Evolutionary conservation across 208 protist genomes (phyloP).

Genomic region (Leishmania major): DNA sequence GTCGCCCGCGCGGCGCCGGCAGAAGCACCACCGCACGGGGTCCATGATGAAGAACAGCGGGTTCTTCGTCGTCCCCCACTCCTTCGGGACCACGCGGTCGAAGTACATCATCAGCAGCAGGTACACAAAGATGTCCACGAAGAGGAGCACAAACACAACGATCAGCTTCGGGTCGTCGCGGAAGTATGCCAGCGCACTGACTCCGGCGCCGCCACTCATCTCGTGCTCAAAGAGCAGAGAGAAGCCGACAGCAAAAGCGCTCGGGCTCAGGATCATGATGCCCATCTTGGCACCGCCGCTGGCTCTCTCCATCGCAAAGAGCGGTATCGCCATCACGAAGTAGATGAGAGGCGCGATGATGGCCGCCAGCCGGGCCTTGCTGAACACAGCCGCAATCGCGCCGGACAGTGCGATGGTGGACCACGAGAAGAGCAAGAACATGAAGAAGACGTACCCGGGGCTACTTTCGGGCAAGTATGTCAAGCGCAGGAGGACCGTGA

Average conservation of each 20-base stretch:
- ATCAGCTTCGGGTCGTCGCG: conserved; percentile 49
- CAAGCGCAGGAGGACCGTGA: conserved; percentile 50
- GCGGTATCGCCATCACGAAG: conserved; percentile 52
- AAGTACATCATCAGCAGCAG: conserved; percentile 70
- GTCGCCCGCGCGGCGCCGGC: conserved; percentile 38
- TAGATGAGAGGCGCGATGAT: conserved; percentile 75
- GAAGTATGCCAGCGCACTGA: conserved; percentile 39
- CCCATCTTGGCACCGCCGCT: conserved; percentile 13
- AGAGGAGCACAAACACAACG: conserved; percentile 29
- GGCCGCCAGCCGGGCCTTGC: conserved; percentile 59
- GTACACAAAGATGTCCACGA: conserved; percentile 62
- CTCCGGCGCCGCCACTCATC: conserved; percentile 31
- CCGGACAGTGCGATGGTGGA: conserved; percentile 45
- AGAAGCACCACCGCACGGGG: conserved; percentile 33
- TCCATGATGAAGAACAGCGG: conserved; percentile 72
- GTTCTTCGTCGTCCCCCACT: conserved; percentile 59
- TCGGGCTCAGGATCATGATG: conserved; percentile 41
- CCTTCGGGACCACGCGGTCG: conserved; percentile 66
- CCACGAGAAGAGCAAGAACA: conserved; percentile 51
- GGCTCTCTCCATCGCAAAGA: conserved; percentile 38
- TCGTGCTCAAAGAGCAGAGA: conserved; percentile 58
- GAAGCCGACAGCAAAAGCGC: conserved; percentile 46
- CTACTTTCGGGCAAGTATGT: conserved; percentile 46
- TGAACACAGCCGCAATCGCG: conserved; percentile 63
- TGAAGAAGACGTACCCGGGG: conserved; percentile 45